These are phyloP conservation scores for Barnettozyma vustinii DNA, from an alignment of 805 yeast species.

Conservation along the genomic window DNA sequence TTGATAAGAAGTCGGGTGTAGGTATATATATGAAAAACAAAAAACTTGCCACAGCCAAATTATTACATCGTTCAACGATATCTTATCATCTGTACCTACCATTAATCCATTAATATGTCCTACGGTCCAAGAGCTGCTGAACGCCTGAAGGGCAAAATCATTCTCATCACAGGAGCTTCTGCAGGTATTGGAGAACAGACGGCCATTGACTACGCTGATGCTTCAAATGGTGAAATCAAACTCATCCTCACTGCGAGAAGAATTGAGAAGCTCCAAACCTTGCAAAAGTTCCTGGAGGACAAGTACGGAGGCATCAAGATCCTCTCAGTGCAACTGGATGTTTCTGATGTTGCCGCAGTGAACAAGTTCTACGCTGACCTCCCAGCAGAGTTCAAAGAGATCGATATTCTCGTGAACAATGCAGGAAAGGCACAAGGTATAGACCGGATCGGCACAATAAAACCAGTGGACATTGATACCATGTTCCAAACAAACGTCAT, in stretches of 20 bases:
- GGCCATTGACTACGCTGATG: constrained; percentile 77
- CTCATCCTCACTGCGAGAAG: constrained; percentile 79
- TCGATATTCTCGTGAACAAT: constrained; percentile 65
- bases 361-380: constrained; percentile 45
- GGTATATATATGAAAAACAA: too few species aligned
- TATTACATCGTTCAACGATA: too few species aligned
- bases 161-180: constrained; percentile 93
- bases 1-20: too few species aligned
- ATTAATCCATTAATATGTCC: constrained; percentile 38
- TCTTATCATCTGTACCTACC: too few species aligned
- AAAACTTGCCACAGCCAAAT: neutral
- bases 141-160: constrained; percentile 71
- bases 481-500: constrained; percentile 88
- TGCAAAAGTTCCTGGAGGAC: constrained; percentile 40
- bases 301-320: constrained; percentile 45
- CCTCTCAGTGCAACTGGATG: constrained; percentile 47
- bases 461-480: constrained; percentile 53
- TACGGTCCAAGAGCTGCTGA: constrained; percentile 71
- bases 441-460: constrained; percentile 73
- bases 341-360: constrained; percentile 46
- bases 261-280: constrained; percentile 47
- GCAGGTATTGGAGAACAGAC: constrained; percentile 94
- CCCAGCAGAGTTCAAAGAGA: constrained; percentile 53
- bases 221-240: constrained; percentile 64
- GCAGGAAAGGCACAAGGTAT: constrained; percentile 80